Base-by-base conservation (phyloP, 805 yeast genomes). In the Metschnikowia shivogae region DNA sequence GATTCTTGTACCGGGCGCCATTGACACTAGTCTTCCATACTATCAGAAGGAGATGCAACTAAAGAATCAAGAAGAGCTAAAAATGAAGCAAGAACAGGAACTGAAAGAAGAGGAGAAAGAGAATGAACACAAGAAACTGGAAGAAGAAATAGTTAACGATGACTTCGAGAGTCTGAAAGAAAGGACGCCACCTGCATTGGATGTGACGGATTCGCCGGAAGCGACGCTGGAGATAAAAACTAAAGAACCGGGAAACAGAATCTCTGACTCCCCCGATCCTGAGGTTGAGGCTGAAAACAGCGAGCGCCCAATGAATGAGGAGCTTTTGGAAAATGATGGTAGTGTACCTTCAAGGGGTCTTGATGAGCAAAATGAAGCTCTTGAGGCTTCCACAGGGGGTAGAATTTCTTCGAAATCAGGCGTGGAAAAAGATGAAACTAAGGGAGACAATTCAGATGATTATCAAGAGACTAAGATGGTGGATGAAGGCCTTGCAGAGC, bases 1-100 rank as follows among this genome's bases (percentile, higher is more conserved):
- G 53, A 49, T 66, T 32, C 36, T 58, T 35, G 55, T 61, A 12
- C 70, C 72, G 5, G 75, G 74, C 17, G 67, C 54, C 37, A 44
- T 59, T 17, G 62, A 61, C 36, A 44, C 44, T 20, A 56, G 54
- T 26, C 46, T 60, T 30, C 64, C 74, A 3, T 57, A 56, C 38
- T 59, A 58, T 36, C 59, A 58, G 42, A 52, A 46, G 33, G 65
- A 58, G 45, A 44, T 61, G 60, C 57, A 62, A 42, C 46, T 42
- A 44, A 57, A 52, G 54, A 54, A 55, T 39, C 49, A 49, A 39
- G 67, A 59, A 46, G 65, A 50, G 36, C 36, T 13, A 14, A 46
- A 46, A 28, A 44, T 49, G 6, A 39, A 39, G 38, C n/a, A 39
- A n/a, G 45, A 42, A 17, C 32, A 22, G 33, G n/a, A 24, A 11